These are phyloP conservation scores for Diddensiella caesifluorescens DNA, from an alignment of 805 yeast genomes.

Conservation along the genomic window DNA sequence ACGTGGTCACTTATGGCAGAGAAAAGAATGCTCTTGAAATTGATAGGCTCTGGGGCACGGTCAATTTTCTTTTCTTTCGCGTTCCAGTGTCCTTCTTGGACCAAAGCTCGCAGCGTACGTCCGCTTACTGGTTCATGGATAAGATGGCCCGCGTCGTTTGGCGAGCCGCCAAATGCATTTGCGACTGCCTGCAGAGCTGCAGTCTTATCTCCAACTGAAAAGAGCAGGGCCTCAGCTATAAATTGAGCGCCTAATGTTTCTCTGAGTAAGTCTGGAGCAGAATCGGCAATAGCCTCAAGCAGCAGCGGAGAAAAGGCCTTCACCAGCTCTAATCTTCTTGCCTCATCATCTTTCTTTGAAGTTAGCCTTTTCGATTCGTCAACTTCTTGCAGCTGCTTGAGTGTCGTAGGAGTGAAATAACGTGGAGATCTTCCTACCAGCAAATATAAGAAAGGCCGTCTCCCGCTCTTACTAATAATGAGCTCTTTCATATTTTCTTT, in stretches of 20 bases:
- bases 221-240: slow-evolving; percentile 65
- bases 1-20: slow-evolving; percentile 52
- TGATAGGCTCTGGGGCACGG: slow-evolving; percentile 47
- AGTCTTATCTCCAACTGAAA: slow-evolving; percentile 39
- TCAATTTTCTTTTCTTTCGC: slow-evolving; percentile 50
- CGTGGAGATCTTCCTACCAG: slow-evolving; percentile 74
- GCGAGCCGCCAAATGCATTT: slow-evolving; percentile 53
- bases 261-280: slow-evolving; percentile 49
- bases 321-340: slow-evolving; percentile 66
- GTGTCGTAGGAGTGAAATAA: slow-evolving; percentile 66
- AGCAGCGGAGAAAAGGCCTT: slow-evolving; percentile 61
- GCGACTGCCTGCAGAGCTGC: slow-evolving; percentile 51
- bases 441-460: slow-evolving; percentile 84
- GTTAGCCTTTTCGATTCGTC: slow-evolving; percentile 60
- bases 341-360: slow-evolving; percentile 77
- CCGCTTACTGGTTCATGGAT: slow-evolving; percentile 62
- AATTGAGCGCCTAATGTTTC: slow-evolving; percentile 82
- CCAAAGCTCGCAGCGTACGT: slow-evolving; percentile 66
- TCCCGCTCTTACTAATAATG: slow-evolving; percentile 65
- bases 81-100: slow-evolving; percentile 84
- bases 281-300: slow-evolving; percentile 47
- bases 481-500: slow-evolving; percentile 46
- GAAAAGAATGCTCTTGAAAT: slow-evolving; percentile 35
- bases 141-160: slow-evolving; percentile 60
- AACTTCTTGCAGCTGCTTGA: slow-evolving; percentile 56